Base-by-base conservation (phyloP, 345 rosid species). In the Kandelia obovata region DNA sequence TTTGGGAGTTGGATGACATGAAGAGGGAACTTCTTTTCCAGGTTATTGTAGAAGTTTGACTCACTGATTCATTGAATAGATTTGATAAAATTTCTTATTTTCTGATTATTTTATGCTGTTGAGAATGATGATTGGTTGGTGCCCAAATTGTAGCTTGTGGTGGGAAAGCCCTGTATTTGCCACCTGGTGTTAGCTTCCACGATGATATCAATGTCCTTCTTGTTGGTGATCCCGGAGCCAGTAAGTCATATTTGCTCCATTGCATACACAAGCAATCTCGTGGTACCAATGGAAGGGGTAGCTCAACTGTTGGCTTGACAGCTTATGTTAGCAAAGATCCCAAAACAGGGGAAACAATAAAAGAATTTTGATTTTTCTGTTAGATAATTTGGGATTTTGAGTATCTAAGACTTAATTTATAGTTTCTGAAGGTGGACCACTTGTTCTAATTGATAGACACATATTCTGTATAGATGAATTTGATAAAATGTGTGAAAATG, bases 361-460 rank as follows among this genome's bases (percentile, higher is more conserved):
- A 87, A 70, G 69, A 46, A 47, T 58, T 66, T 43, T 31, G 65
- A 30, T 52, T 19, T 5, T 32, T 32, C 7, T 32, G 1, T 32
- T 25, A 23, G 25, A 0, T 57, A 23, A 7, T 46, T 26, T 13
- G 30, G 15, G 52, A 59, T 72, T 63, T 77, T 71, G 68, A 58
- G 97, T 46, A 28, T 64, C 23, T 64, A 6, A 72, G 67, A 70
- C 39, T 27, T 9, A 37, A 32, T 23, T 30, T 73, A 39, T 84
- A 94, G 98, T 93, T 91, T 80, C 79, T 94, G 85, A 94, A 80
- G 91, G 98, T 83, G 98, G 96, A 75, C 97, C 98, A 69, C 89
- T 94, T 78, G 96, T 94, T 69, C 85, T 89, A 69, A 89, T 95
- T 81, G 98, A 91, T 82, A 77, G 84, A 74, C 95, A 97, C 32